These are phyloP conservation scores for Neolentinus lepideus DNA, from an alignment of 1,284 basidiomycete genomes.

Conservation along the genomic window DNA sequence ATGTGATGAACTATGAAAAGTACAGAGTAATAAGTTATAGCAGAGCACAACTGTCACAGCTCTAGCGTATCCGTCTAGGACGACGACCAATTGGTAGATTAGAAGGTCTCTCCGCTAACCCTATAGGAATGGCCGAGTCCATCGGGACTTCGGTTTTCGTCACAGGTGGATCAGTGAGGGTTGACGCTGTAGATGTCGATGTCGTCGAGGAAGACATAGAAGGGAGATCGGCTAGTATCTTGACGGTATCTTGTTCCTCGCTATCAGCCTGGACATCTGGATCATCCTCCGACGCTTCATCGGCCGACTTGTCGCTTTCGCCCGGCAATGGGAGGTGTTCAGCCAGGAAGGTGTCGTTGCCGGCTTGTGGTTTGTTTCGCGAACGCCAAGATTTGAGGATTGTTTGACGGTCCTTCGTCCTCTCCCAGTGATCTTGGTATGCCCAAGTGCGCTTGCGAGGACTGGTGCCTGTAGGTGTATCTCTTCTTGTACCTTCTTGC, in stretches of 20 bases:
- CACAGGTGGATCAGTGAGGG: slow-evolving; percentile 13
- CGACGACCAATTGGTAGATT: slow-evolving; percentile 16
- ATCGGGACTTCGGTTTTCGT: slow-evolving; percentile 3
- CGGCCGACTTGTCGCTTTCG: slow-evolving; percentile 3
- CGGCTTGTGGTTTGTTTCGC: slow-evolving; percentile 20
- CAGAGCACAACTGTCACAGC: background rate
- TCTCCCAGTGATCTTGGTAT: slow-evolving; percentile 61
- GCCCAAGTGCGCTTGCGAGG: slow-evolving; percentile 67
- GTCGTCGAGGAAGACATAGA: slow-evolving; percentile 19
- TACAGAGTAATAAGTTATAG: background rate
- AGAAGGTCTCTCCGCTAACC: slow-evolving; percentile 27
- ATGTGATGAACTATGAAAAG: background rate
- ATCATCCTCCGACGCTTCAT: slow-evolving; percentile 4
- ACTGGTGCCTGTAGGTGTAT: slow-evolving; percentile 58
- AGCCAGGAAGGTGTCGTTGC: slow-evolving; percentile 27
- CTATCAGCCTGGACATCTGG: slow-evolving; percentile 1
- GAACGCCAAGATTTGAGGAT: slow-evolving; percentile 46
- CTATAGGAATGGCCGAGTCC: slow-evolving; percentile 16
- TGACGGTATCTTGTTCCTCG: slow-evolving; percentile 8
- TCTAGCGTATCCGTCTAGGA: background rate
- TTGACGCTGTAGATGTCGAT: slow-evolving; percentile 28
- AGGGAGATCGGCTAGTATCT: slow-evolving; percentile 13
- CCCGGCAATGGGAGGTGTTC: slow-evolving; percentile 15
- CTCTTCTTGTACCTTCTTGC: slow-evolving; percentile 53
- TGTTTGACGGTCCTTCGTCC: slow-evolving; percentile 53